Evolutionary conservation across 129 eudicot species (phyloP), one percentile per base, ranked within the genome.

Genomic region (Gnaphalium uliginosum): DNA sequence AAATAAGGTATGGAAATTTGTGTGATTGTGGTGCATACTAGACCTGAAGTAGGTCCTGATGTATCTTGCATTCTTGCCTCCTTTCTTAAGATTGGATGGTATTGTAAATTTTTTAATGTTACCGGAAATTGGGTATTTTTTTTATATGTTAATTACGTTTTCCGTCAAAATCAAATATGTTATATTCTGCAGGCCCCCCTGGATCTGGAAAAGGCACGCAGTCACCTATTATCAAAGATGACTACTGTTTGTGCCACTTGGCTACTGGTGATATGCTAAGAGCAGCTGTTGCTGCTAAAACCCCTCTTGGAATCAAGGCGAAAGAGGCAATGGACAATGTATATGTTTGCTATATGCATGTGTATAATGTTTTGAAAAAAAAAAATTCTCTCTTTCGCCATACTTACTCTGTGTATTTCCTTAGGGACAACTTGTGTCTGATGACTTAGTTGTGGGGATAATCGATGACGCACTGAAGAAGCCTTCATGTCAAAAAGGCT

Each of bases 301-400:
- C 97, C 25, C 97, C 99, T 79, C 97, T 91, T 68, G 99, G 99
- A 57, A 50, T 89, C 51, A 81, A 90, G 84, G 96, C 96, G 2
- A 90, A 93, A 79, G 96, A 94, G 76, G 96, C 99, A 76, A 91
- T 94, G 97, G 97, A 94, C 43, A 94, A 86, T 93, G 99, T 94
- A 75, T 25, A 10, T 46, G 8, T 48, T 19, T 18, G 14, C 5
- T 61, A 37, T 71, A 5, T 80, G 24, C 27, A 35, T 51, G 30
- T 21, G 37, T 67, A 65, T 68, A 53, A 19, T 54, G 35, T 76
- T 51, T 29, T 18, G 51, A 50, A 68, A 78, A 70, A n/a, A 8
- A 29, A 18, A 14, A 6, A 33, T 0, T 33, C 11, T 56, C 25
- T 11, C 4, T 43, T 43, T 43, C 1, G 51, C 18, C 51, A 43